Evolutionary conservation across 345 rosid genomes (phyloP).

Genomic region (Linum usitatissimum): DNA sequence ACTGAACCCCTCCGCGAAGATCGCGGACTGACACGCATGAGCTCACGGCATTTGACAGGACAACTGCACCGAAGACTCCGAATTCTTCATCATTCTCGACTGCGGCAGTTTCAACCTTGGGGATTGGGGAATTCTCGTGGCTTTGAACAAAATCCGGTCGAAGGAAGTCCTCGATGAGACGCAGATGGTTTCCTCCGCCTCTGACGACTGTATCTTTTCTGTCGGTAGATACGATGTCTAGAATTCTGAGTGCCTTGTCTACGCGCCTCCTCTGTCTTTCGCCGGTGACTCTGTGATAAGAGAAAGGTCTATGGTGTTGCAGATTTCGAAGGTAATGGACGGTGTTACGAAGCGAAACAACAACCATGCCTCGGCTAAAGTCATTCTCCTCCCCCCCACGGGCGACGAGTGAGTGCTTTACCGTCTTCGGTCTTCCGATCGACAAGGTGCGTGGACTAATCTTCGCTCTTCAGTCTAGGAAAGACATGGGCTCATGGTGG

Average conservation of each 20-base stretch:
- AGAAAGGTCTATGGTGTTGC: slow-evolving; percentile 20
- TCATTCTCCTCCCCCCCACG: background rate
- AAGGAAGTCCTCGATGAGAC: slow-evolving; percentile 41
- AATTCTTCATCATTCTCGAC: slow-evolving; percentile 12
- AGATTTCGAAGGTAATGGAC: background rate
- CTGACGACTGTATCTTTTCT: slow-evolving; percentile 12
- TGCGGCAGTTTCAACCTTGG: slow-evolving; percentile 13
- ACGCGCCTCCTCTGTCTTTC: slow-evolving; percentile 19
- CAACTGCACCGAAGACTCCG: slow-evolving; percentile 24
- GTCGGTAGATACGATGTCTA: slow-evolving; percentile 32
- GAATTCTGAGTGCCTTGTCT: slow-evolving; percentile 39
- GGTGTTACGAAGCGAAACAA: slow-evolving; percentile 3
- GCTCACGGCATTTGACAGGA: slow-evolving; percentile 50
- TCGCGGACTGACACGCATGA: slow-evolving; percentile 41
- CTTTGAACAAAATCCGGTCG: slow-evolving; percentile 24
- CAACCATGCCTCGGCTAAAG: slow-evolving; percentile 9
- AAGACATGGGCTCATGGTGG: too few species aligned
- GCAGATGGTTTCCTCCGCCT: slow-evolving; percentile 32
- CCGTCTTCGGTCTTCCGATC: too few species aligned
- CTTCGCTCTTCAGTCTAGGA: too few species aligned
- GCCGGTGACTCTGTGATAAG: slow-evolving; percentile 17
- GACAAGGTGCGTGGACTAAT: too few species aligned
- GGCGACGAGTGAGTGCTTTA: background rate
- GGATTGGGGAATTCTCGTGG: slow-evolving; percentile 5
- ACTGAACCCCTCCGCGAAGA: slow-evolving; percentile 40